Base-by-base conservation (phyloP, 2,329 filamentous ascomycete genomes). In the Furcasterigmium sp. region DNA sequence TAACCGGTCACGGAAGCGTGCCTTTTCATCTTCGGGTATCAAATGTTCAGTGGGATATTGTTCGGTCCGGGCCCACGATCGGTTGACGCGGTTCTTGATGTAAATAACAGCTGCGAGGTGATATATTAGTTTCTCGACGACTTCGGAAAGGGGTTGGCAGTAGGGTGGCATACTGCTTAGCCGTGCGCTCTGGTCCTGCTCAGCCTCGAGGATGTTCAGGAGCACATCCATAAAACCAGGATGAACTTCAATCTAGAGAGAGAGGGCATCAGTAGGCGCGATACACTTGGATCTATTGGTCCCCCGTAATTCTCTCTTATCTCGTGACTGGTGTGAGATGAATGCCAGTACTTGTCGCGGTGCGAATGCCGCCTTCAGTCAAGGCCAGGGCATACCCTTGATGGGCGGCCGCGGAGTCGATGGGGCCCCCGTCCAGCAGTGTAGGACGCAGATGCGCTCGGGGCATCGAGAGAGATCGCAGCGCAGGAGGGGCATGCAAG, bases 51-150 rank as follows among this genome's bases (percentile, higher is more conserved):
- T 77, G 50, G 83, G 78, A 60, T 78, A 82, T 52, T 91, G 85
- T 52, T 94, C 87, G 58, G 77, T 75, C 50, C 80, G 82, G 44
- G 84, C 78, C 93, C 93, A 98, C 57, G 88, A 90, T 61, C 91
- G 86, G 64, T 87, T 91, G 64, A 97, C 86, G 62, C 91, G 86
- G 70, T 98, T 97, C 73, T 98, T 98, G 64, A 97, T 82, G 70
- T 97, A 98, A 56, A 98, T 88, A 60, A 91, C 91, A 59, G 90
- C 91, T 96, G 65, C 49, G 48, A 42, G 38, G 38, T 43, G 45
- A n/a, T n/a, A n/a, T n/a, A n/a, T n/a, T n/a, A n/a, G n/a, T n/a
- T n/a, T n/a, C n/a, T n/a, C n/a, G n/a, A n/a, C n/a, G n/a, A n/a
- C n/a, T n/a, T n/a, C n/a, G n/a, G 46, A 32, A 32, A 51, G 52